Evolutionary conservation across 2,329 filamentous ascomycete genomes (phyloP).

Genomic region (Fusarium clavum): DNA sequence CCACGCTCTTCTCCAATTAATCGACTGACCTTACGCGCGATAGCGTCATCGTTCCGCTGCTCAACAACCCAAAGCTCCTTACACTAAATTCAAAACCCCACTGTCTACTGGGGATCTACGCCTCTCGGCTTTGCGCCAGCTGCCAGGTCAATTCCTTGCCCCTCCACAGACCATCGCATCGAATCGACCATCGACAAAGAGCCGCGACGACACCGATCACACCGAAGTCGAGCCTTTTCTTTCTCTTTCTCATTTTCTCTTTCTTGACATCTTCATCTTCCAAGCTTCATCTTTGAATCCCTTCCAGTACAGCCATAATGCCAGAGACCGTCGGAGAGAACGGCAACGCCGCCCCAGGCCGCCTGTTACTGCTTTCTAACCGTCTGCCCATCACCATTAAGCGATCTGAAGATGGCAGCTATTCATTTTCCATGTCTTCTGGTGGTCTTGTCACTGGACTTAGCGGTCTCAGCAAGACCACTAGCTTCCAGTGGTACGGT

Average conservation of each 20-base stretch:
- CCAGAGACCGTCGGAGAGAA: constrained; percentile 52
- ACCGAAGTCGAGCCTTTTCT: constrained; percentile 7
- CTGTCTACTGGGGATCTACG: constrained; percentile 43
- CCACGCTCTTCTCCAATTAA: constrained; percentile 43
- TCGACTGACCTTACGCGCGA: constrained; percentile 44
- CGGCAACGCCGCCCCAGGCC: constrained; percentile 54
- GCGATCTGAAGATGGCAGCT: constrained; percentile 88
- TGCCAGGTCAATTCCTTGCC: constrained; percentile 44
- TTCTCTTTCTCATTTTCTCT: constrained; percentile 6
- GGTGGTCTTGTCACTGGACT: constrained; percentile 94
- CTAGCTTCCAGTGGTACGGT: constrained; percentile 97
- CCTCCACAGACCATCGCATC: constrained; percentile 42
- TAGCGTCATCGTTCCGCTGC: constrained; percentile 46
- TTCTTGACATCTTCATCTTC: constrained; percentile 2
- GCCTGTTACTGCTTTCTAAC: constrained; percentile 90
- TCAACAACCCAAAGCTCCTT: constrained; percentile 41
- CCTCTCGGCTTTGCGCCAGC: constrained; percentile 37
- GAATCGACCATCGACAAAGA: constrained; percentile 37
- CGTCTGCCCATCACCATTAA: constrained; percentile 97
- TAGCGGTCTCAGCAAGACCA: constrained; percentile 90
- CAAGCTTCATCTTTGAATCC: not conserved
- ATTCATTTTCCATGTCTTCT: constrained; percentile 95
- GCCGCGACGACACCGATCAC: constrained; percentile 29
- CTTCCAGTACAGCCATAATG: constrained; percentile 47
- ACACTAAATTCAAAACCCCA: constrained; percentile 43